Percentiles rank a stretch among this genome's conserved stretches.
These are phyloP conservation scores for Saccharomyces hybrid DNA, from an alignment of 1,139 yeast genomes.

Conservation along the genomic window DNA sequence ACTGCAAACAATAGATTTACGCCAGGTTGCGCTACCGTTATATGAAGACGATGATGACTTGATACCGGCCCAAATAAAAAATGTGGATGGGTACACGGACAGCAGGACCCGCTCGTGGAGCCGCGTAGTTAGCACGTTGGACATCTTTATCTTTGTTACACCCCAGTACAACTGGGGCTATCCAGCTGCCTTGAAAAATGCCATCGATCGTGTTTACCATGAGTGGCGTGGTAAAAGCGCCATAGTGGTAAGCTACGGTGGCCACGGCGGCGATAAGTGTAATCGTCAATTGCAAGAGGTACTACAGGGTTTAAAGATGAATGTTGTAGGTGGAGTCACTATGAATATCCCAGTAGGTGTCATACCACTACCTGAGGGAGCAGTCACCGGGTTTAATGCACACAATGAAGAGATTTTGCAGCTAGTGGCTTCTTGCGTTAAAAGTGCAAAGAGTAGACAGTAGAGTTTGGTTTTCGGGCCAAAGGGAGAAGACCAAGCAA, in stretches of 20 bases:
- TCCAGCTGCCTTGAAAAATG: slow-evolving; percentile 33
- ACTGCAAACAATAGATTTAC: background rate
- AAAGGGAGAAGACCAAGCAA: background rate
- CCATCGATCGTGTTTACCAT: slow-evolving; percentile 29
- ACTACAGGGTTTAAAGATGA: slow-evolving; percentile 12
- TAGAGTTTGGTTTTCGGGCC: background rate
- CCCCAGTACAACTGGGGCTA: slow-evolving; percentile 34
- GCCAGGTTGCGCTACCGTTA: background rate
- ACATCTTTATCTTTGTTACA: slow-evolving; percentile 29
- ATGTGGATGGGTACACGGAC: slow-evolving; percentile 15
- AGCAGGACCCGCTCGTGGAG: slow-evolving; percentile 20
- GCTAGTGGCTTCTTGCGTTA: background rate
- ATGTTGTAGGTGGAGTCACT: slow-evolving; percentile 7
- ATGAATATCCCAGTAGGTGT: slow-evolving; percentile 3
- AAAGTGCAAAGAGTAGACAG: background rate
- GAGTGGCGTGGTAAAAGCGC: slow-evolving; percentile 33
- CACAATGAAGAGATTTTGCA: background rate
- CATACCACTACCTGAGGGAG: background rate
- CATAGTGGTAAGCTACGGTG: slow-evolving; percentile 30
- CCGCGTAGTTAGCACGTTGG: slow-evolving; percentile 13
- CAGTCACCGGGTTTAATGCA: background rate
- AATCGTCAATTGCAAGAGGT: slow-evolving; percentile 12
- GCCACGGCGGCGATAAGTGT: slow-evolving; percentile 32
- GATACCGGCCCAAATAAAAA: slow-evolving; percentile 16
- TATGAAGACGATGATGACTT: background rate